Percentiles rank a stretch among this genome's conserved stretches.
Conservation (phyloP, 169 alveolate species). For the Plasmodium sp. region DNA sequence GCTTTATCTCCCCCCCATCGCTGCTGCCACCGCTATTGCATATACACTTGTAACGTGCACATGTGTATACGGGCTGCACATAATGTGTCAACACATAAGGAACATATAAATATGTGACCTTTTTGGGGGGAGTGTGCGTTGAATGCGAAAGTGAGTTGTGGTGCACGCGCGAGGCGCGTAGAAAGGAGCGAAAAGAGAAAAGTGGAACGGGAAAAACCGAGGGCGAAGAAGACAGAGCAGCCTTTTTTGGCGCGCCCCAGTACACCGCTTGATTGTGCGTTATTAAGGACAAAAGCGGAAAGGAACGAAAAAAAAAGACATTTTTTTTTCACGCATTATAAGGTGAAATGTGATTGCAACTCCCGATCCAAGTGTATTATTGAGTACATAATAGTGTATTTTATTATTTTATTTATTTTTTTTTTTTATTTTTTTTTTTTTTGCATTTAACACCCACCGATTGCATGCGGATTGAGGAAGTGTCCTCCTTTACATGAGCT, state of each 20-base stretch:
- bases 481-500: neutral
- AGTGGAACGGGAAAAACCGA: neutral
- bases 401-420: neutral
- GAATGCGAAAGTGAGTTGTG: neutral
- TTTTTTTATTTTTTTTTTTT: neutral
- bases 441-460: neutral
- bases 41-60: neutral
- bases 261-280: neutral
- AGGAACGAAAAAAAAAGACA: neutral
- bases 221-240: neutral
- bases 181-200: neutral
- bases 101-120: neutral
- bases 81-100: neutral
- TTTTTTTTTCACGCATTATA: conserved; percentile 1
- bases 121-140: neutral
- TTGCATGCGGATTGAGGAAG: conserved; percentile 16
- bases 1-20: neutral
- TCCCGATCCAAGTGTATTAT: neutral
- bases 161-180: neutral
- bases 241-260: neutral
- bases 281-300: neutral
- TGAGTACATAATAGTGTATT: neutral
- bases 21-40: neutral
- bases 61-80: neutral
- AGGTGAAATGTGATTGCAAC: neutral